These are phyloP conservation scores for Drechslerella coelobrocha DNA, from an alignment of 2,329 filamentous ascomycete genomes.

Conservation along the genomic window DNA sequence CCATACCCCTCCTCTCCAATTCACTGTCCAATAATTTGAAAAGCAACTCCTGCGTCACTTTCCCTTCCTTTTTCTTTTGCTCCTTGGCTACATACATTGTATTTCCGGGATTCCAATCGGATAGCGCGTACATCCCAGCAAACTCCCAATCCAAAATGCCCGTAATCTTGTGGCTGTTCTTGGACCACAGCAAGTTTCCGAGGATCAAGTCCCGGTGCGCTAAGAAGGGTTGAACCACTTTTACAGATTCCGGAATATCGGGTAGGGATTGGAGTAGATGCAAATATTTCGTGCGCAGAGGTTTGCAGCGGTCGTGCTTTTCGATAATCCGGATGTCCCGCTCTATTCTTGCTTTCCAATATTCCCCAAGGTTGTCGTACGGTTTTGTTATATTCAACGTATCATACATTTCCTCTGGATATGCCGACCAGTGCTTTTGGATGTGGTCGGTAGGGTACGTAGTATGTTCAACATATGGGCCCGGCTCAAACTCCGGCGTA, in stretches of 20 bases:
- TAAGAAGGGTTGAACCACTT: constrained; percentile 27
- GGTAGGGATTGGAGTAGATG: constrained; percentile 2
- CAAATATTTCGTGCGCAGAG: constrained; percentile 15
- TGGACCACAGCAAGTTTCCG: constrained; percentile 51
- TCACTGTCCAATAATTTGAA: constrained; percentile 26
- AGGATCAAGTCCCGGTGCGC: constrained; percentile 52
- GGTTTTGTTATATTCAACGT: constrained; percentile 27
- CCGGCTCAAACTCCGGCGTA: constrained; percentile 37
- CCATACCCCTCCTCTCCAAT: constrained; percentile 19
- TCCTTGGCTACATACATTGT: constrained; percentile 33
- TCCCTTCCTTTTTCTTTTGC: constrained; percentile 21
- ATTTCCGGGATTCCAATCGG: constrained; percentile 49
- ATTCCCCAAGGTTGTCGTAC: constrained; percentile 27
- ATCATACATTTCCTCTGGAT: constrained; percentile 33
- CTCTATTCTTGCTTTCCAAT: constrained; percentile 31
- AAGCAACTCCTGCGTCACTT: constrained; percentile 26
- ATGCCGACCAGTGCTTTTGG: constrained; percentile 24
- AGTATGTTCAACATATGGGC: constrained; percentile 37
- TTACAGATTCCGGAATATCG: constrained; percentile 21
- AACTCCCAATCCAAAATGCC: constrained; percentile 53
- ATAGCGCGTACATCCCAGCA: constrained; percentile 53
- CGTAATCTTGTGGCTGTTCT: constrained; percentile 48
- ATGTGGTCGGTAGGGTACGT: constrained; percentile 26
- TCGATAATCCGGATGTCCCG: constrained; percentile 28
- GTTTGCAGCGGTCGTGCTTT: constrained; percentile 24